Percentiles rank a stretch among this genome's conserved stretches.
These are phyloP conservation scores for Corchorus capsularis DNA, from an alignment of 345 rosid species.

Conservation along the genomic window DNA sequence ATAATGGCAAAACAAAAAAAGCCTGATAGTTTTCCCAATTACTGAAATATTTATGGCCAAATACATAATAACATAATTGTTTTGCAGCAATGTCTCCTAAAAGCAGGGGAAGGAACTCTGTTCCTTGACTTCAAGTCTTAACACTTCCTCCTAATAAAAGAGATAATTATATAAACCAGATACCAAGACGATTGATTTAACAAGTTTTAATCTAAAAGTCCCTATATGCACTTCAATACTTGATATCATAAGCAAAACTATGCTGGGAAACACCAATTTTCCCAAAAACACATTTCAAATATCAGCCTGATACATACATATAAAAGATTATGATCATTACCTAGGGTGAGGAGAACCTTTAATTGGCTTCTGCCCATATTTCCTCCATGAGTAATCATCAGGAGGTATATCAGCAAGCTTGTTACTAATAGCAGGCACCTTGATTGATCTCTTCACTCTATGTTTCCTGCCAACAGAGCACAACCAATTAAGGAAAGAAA, in stretches of 20 bases:
- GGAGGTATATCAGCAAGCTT: conserved; percentile 88
- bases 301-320: neutral
- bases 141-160: neutral
- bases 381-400: conserved; percentile 84
- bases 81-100: neutral
- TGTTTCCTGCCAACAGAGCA: conserved; percentile 54
- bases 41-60: neutral
- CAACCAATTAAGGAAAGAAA: conserved; percentile 16
- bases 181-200: neutral
- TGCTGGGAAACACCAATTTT: neutral
- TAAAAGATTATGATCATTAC: conserved; percentile 30
- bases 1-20: neutral
- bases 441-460: conserved; percentile 72
- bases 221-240: conserved; percentile 6
- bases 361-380: conserved; percentile 84
- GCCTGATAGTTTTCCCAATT: neutral
- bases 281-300: too few relatives aligned
- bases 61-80: neutral
- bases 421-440: conserved; percentile 81
- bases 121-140: neutral
- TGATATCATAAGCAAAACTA: neutral
- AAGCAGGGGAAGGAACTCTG: neutral
- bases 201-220: neutral
- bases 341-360: conserved; percentile 89
- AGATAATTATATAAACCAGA: neutral